Base-by-base conservation (phyloP, 164 flowering plant genomes). In the Aristolochia fimbriata region DNA sequence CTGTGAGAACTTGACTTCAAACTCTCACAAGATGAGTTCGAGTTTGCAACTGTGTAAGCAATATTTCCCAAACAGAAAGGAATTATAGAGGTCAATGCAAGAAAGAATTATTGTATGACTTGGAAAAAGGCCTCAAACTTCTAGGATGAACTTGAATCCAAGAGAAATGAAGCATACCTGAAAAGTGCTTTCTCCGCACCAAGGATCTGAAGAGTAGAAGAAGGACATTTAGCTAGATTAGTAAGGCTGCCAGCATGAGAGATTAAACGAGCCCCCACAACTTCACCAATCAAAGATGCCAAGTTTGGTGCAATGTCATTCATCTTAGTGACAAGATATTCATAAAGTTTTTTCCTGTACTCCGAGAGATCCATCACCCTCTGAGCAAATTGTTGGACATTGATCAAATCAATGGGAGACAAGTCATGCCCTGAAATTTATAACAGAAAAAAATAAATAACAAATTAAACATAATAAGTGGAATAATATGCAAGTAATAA, bases 221-320 rank as follows among this genome's bases (percentile, higher is more conserved):
- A 78, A 27, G 97, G 99, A 76, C 96, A 91, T 76, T 94, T 94
- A 6, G 99, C 99, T 67, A 94, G 72, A 73, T 94, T 94, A 46
- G 99, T 85, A 11, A 94, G 96, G 74, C 99, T 94, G 57, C 99
- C 99, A 58, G 99, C 99, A 88, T 87, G 99, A 51, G 99, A 94
- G 70, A 94, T 94, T 62, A 94, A 74, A 47, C 97, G 88, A 21
- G 96, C 99, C 30, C 95, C 96, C 67, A 91, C 96, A 56, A 91
- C 76, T 76, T 91, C 99, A 69, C 97, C 97, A 55, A 94, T 94
- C 62, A 94, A 69, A 59, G 97, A 81, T 65, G 99, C 95, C 81
- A 94, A 77, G 71, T 94, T 94, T 57, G 97, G 99, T 57, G 99
- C 97, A 68, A 94, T 91, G 68, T 88, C 99, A 65, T 78, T 85